Conservation (phyloP, 1,284 basidiomycete genomes). For the Takashimella koratensis region DNA sequence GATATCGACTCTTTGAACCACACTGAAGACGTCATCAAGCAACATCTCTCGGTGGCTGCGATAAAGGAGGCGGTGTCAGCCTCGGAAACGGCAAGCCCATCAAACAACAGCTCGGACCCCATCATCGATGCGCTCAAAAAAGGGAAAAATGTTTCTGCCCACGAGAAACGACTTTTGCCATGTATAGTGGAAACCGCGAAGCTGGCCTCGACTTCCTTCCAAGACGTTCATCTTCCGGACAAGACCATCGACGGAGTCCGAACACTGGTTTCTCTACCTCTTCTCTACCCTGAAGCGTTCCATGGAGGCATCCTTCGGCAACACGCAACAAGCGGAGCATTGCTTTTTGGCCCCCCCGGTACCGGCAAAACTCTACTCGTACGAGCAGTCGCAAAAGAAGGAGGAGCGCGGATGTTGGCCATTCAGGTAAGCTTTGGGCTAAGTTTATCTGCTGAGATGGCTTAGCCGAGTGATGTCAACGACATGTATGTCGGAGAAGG, state of each 20-base stretch:
- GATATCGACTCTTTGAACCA: background rate
- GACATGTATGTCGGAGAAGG: constrained; percentile 83
- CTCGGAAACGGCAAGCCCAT: constrained; percentile 1
- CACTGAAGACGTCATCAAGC: constrained; percentile 15
- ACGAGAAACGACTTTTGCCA: constrained; percentile 70
- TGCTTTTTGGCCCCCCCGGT: constrained; percentile 83
- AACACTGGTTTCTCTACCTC: constrained; percentile 84
- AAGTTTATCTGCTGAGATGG: constrained; percentile 2
- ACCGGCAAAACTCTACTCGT: constrained; percentile 89
- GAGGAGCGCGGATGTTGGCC: constrained; percentile 81
- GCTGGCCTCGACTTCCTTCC: constrained; percentile 65
- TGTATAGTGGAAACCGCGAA: constrained; percentile 78
- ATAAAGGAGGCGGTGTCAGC: constrained; percentile 8
- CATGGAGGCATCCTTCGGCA: constrained; percentile 85
- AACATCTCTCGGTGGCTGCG: constrained; percentile 12
- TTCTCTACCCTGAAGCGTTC: constrained; percentile 87
- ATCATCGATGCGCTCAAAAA: constrained; percentile 70
- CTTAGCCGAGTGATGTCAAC: constrained; percentile 49
- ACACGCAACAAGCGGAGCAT: constrained; percentile 79
- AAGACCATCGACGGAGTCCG: constrained; percentile 83
- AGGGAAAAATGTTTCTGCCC: constrained; percentile 66
- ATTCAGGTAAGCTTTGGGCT: constrained; percentile 49
- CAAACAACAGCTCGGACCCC: constrained; percentile 52
- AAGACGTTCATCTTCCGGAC: constrained; percentile 78
- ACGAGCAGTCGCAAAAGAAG: constrained; percentile 85